These are phyloP conservation scores for Globisporangium cylindrosporum DNA, from an alignment of 352 stramenopile genomes.

Conservation along the genomic window DNA sequence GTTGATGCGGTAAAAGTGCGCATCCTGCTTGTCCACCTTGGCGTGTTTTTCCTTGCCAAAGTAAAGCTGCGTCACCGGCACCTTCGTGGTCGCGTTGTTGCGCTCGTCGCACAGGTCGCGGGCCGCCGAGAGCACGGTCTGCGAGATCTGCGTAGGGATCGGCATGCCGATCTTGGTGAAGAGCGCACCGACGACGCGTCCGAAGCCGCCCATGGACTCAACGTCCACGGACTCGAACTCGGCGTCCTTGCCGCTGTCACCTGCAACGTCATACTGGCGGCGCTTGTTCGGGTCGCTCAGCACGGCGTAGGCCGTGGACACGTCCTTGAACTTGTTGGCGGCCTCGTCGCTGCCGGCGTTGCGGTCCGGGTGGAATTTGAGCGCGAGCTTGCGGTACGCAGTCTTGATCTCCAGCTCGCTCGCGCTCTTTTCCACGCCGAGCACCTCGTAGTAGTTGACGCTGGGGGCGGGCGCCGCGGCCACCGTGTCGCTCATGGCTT, in stretches of 20 bases:
- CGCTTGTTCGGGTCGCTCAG: constrained; percentile 87
- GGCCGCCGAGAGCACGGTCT: constrained; percentile 76
- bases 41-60: constrained; percentile 71
- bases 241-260: constrained; percentile 66
- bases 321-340: constrained; percentile 82
- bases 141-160: constrained; percentile 86
- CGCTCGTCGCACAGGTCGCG: constrained; percentile 73
- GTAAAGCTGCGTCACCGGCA: constrained; percentile 56
- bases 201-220: constrained; percentile 81
- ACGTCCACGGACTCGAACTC: constrained; percentile 85
- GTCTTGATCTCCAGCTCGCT: constrained; percentile 90
- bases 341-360: constrained; percentile 78
- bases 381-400: constrained; percentile 85
- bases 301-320: constrained; percentile 82
- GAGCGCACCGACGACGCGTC: constrained; percentile 77
- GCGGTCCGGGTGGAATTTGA: constrained; percentile 89
- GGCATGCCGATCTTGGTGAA: constrained; percentile 89
- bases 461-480: constrained; percentile 49
- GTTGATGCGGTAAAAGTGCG: constrained; percentile 82
- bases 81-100: constrained; percentile 60
- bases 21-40: constrained; percentile 87
- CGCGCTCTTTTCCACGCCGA: constrained; percentile 87
- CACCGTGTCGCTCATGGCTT: constrained; percentile 49
- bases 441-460: constrained; percentile 82
- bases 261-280: constrained; percentile 79